Evolutionary conservation across 495 filamentous ascomycete species (phyloP), one percentile per base, ranked within the genome.

Genomic region (Cryomyces minteri): DNA sequence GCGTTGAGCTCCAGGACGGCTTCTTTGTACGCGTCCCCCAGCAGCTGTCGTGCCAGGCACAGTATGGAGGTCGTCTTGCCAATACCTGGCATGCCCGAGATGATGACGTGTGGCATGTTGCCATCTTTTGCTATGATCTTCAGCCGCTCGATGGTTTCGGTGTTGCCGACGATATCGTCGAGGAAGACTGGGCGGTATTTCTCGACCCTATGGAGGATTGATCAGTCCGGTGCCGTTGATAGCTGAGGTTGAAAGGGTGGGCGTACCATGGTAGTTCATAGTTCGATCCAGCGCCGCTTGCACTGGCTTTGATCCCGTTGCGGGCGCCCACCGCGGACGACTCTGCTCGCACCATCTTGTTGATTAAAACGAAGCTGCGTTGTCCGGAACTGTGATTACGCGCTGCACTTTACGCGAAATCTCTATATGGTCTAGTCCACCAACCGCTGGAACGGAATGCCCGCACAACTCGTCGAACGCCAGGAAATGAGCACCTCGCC

Each of bases 81-180:
- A 60, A 96, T 99, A 57, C 90, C 90, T 6, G 90, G 90, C 90
- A 94, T 95, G 48, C 90, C 90, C 6, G 87, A 94, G 56, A 99
- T 99, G 62, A 99, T 99, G 58, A 99, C 69, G 63, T 99, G 90
- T 5, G 90, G 90, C 84, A 99, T 94, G 65, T 99, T 99, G 54
- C 90, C 90, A 69, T 99, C 90, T 62, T 87, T 90, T 12, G 92
- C 88, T 52, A 99, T 99, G 53, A 99, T 96, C 62, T 99, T 96
- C 52, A 99, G 68, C 14, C 90, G 82, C 62, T 95, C 92, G 53
- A 99, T 80, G 0, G 90, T 99, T 60, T 99, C 90, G 9, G 79
- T 92, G 59, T 99, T 99, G 49, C 90, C 90, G 45, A 96, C 92
- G 42, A 99, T 77, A 58, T 99, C 90, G 65, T 95, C 86, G 32